A percentile compares a stretch with the other conserved stretches of the same genome.
phyloP scores from a whole-genome alignment of 768 basidiomycete species.

The Strobilomyces confusus region DNA sequence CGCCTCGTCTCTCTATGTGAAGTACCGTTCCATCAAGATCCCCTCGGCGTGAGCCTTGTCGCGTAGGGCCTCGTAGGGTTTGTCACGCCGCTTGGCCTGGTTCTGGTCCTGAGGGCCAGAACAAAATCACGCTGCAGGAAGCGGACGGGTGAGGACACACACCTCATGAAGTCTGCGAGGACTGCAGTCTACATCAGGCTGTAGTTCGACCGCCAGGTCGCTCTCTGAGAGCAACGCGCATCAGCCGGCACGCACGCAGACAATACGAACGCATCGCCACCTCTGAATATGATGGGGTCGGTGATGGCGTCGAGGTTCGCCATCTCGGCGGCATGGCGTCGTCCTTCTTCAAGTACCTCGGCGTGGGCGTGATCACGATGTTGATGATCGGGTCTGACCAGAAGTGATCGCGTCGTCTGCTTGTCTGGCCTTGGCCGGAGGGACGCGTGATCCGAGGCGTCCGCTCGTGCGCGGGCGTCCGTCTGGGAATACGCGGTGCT shows the following conservation, averaged over 20 bases:
- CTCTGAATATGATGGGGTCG: slow-evolving; percentile 74
- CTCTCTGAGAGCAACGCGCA: slow-evolving; percentile 49
- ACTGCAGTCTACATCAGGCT: slow-evolving; percentile 6
- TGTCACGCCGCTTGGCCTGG: slow-evolving; percentile 63
- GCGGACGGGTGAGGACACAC: neutral
- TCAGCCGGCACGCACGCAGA: neutral
- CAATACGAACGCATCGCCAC: slow-evolving; percentile 33
- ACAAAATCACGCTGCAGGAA: neutral
- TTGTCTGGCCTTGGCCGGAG: no score
- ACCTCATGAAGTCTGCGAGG: slow-evolving; percentile 17
- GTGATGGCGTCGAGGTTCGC: slow-evolving; percentile 75
- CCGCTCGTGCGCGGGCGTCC: no score
- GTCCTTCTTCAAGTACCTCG: slow-evolving; percentile 76
- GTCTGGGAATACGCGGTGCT: no score
- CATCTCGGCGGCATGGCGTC: slow-evolving; percentile 71
- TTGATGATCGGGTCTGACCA: no score
- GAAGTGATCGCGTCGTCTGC: no score
- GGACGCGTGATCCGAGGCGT: no score
- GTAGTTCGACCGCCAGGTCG: slow-evolving; percentile 54
- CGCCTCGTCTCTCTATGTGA: slow-evolving; percentile 70
- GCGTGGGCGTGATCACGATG: slow-evolving; percentile 72
- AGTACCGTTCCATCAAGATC: slow-evolving; percentile 68
- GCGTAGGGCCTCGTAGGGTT: slow-evolving; percentile 66
- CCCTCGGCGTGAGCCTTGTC: slow-evolving; percentile 75
- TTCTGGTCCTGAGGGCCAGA: slow-evolving; percentile 48